phyloP scores from a whole-genome alignment of 1,284 basidiomycete species.

The Ceratobasidium sp. region DNA sequence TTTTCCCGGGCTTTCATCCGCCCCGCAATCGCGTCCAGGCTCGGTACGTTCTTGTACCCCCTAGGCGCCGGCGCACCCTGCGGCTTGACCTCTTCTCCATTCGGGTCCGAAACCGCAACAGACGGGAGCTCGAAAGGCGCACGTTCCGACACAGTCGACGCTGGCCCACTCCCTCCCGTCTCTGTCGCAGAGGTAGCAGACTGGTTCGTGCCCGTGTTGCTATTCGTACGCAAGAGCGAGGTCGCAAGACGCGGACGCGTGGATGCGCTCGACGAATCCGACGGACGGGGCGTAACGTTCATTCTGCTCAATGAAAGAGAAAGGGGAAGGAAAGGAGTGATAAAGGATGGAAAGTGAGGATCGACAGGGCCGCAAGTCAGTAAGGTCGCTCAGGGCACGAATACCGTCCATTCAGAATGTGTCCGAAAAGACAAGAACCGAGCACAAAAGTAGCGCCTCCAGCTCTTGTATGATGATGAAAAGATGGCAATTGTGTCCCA shows the following conservation, averaged over 20 bases:
- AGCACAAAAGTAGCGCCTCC: no score
- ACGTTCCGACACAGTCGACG: slow-evolving; percentile 10
- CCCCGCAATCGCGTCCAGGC: slow-evolving; percentile 46
- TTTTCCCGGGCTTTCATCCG: slow-evolving; percentile 40
- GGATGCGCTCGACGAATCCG: neutral
- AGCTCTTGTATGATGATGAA: no score
- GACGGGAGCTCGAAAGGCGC: slow-evolving; percentile 7
- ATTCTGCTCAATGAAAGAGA: slow-evolving; percentile 14
- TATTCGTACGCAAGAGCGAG: slow-evolving; percentile 26
- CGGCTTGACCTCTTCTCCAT: slow-evolving; percentile 26
- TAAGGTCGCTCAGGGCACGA: neutral
- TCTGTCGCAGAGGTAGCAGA: neutral
- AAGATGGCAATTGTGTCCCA: no score
- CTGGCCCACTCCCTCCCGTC: neutral
- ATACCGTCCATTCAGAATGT: neutral
- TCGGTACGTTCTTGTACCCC: slow-evolving; percentile 47
- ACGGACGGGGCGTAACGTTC: slow-evolving; percentile 30
- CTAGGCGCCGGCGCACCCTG: slow-evolving; percentile 35
- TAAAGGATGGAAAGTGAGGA: neutral
- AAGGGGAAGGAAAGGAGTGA: neutral
- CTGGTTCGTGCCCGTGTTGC: neutral
- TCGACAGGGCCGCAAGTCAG: slow-evolving; percentile 1
- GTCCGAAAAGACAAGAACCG: neutral
- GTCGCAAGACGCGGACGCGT: slow-evolving; percentile 28
- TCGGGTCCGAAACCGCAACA: slow-evolving; percentile 30